Percentiles rank a stretch among this genome's conserved stretches.
Evolutionary conservation across 148 eudicot species (phyloP).

Genomic region (Amaranthus hypochondriacus): DNA sequence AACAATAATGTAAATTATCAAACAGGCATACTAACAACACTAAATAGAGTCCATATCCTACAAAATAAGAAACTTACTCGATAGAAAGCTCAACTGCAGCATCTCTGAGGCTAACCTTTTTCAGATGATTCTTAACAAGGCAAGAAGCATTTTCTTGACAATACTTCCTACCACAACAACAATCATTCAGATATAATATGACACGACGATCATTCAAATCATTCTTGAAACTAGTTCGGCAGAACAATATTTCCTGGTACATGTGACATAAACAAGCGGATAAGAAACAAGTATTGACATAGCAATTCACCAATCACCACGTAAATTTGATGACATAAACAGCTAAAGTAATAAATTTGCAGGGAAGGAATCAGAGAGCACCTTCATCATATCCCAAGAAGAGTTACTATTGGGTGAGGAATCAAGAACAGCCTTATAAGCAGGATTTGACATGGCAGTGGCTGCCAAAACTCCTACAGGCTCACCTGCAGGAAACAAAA

Average conservation of each 20-base stretch:
- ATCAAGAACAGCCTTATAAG: constrained; percentile 95
- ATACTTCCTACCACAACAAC: constrained; percentile 74
- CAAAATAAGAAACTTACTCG: constrained; percentile 52
- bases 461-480: constrained; percentile 99
- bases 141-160: constrained; percentile 80
- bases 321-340: constrained; percentile 1
- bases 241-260: constrained; percentile 83
- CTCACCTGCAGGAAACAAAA: constrained; percentile 80
- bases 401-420: constrained; percentile 85
- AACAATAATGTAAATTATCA: too few relatives aligned
- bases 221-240: constrained; percentile 71
- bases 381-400: constrained; percentile 99
- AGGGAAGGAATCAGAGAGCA: constrained; percentile 20
- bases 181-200: constrained; percentile 59
- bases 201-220: constrained; percentile 66
- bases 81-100: constrained; percentile 73
- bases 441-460: constrained; percentile 98
- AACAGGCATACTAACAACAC: background rate
- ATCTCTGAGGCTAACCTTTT: constrained; percentile 79
- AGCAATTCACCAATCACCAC: constrained; percentile 3
- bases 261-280: constrained; percentile 17
- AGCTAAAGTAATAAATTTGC: background rate
- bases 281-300: constrained; percentile 7
- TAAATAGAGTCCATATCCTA: background rate
- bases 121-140: constrained; percentile 61